A percentile compares a stretch with the other conserved stretches of the same genome.
These are phyloP conservation scores for Lotmaria passim DNA, from an alignment of 208 protist genomes.

Conservation along the genomic window DNA sequence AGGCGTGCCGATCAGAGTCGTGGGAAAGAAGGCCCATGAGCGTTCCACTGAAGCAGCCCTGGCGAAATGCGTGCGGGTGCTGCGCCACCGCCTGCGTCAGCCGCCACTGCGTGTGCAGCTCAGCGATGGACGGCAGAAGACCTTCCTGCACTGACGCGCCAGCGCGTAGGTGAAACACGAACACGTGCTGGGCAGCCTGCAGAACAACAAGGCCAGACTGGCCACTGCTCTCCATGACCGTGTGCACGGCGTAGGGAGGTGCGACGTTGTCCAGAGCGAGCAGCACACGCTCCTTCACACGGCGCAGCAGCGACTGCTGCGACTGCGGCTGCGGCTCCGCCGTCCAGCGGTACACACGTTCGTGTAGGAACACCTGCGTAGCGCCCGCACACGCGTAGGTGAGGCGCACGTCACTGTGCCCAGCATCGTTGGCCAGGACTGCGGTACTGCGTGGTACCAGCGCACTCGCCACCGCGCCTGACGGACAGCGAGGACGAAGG, in stretches of 20 bases:
- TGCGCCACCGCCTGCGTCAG: not conserved
- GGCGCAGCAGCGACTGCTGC: no score
- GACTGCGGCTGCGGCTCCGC: not conserved
- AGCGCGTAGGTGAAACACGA: slow-evolving; percentile 17
- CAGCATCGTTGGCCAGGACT: not conserved
- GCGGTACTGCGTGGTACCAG: slow-evolving; percentile 1
- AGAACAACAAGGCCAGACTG: slow-evolving; percentile 10
- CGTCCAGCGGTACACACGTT: slow-evolving; percentile 18
- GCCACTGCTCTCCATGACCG: not conserved
- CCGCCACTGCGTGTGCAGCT: slow-evolving; percentile 5
- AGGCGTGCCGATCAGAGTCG: slow-evolving; percentile 15
- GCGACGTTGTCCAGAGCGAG: slow-evolving; percentile 5
- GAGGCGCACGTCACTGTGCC: slow-evolving; percentile 1
- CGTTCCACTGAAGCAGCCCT: slow-evolving; percentile 18
- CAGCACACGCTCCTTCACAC: slow-evolving; percentile 11
- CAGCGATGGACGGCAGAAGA: slow-evolving; percentile 8
- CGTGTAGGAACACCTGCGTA: slow-evolving; percentile 12
- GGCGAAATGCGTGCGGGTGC: not conserved
- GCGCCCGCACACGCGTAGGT: slow-evolving; percentile 16
- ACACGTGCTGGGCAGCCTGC: slow-evolving; percentile 2
- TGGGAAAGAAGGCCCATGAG: slow-evolving; percentile 12
- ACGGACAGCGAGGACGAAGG: slow-evolving; percentile 4
- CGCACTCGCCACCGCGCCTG: not conserved
- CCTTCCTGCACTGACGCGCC: slow-evolving; percentile 2
- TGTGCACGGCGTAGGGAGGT: slow-evolving; percentile 15